phyloP scores from a whole-genome alignment of 371 early-diverging fungal genomes.

The Rhizopus stolonifer region DNA sequence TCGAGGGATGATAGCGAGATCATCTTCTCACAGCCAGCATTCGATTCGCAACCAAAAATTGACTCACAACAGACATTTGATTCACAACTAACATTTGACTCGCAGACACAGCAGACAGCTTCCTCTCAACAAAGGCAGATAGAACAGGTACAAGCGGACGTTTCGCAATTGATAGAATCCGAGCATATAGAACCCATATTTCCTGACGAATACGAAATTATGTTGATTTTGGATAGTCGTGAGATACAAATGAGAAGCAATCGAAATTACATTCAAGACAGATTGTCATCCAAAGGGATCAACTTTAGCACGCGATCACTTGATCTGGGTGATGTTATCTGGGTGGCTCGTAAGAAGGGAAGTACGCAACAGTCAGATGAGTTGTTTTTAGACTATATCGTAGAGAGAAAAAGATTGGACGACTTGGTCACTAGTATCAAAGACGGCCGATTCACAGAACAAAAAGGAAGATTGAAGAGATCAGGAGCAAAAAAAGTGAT shows the following conservation, averaged over 20 bases:
- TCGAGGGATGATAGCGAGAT: too few species aligned
- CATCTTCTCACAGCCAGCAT: too few species aligned
- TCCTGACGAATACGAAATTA: constrained; percentile 70
- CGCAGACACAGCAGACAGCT: neutral
- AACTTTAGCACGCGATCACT: constrained; percentile 59
- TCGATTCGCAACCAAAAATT: neutral
- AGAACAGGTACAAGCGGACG: neutral
- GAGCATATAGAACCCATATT: constrained; percentile 11
- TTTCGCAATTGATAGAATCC: constrained; percentile 2
- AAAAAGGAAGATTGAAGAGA: constrained; percentile 82
- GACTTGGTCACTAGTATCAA: constrained; percentile 91
- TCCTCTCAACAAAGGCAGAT: constrained; percentile 2
- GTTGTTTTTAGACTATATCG: constrained; percentile 78
- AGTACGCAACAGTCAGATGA: constrained; percentile 50
- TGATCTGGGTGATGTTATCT: constrained; percentile 86
- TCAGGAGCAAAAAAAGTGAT: constrained; percentile 73
- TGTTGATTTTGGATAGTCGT: constrained; percentile 79
- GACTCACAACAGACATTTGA: neutral
- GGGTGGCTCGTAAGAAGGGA: constrained; percentile 74
- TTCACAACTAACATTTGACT: neutral
- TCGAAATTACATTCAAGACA: constrained; percentile 69
- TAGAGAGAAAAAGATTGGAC: constrained; percentile 94
- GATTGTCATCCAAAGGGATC: constrained; percentile 61
- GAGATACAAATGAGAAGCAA: constrained; percentile 72
- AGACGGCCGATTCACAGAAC: constrained; percentile 94